Conservation (phyloP, 148 eudicot species). For the Salicornia ramosissima region DNA sequence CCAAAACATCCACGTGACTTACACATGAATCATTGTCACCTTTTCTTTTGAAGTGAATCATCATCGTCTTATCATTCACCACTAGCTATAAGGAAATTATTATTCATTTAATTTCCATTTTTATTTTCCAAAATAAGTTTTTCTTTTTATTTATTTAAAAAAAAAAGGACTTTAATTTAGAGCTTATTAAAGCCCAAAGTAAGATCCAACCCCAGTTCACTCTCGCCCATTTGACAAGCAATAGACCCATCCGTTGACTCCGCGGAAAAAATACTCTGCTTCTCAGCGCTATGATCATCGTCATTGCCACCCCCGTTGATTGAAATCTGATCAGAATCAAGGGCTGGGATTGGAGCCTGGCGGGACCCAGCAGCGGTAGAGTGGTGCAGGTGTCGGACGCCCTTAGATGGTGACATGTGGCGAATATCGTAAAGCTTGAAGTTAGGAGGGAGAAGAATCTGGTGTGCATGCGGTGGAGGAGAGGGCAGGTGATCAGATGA, state of each 20-base stretch:
- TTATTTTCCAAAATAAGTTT: background rate
- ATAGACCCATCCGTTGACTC: constrained; percentile 38
- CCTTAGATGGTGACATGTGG: constrained; percentile 30
- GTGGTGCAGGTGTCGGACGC: background rate
- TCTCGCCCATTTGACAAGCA: constrained; percentile 19
- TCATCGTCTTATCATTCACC: background rate
- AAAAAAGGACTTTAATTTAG: too few species aligned
- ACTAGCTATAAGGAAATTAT: background rate
- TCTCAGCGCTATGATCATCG: constrained; percentile 24
- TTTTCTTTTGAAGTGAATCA: background rate
- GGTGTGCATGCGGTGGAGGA: constrained; percentile 15
- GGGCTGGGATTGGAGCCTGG: constrained; percentile 12
- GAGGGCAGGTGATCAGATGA: constrained; percentile 17
- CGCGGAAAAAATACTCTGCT: constrained; percentile 31
- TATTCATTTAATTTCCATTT: background rate
- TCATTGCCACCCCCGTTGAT: background rate
- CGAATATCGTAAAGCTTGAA: constrained; percentile 41
- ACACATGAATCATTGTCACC: constrained; percentile 17
- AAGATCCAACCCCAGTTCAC: constrained; percentile 22
- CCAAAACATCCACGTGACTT: constrained; percentile 22
- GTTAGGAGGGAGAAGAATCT: constrained; percentile 23
- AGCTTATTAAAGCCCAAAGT: constrained; percentile 24
- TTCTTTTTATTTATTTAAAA: background rate
- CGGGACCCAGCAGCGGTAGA: constrained; percentile 5
- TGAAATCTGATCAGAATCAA: constrained; percentile 13